Evolutionary conservation across 2,329 filamentous ascomycete species (phyloP).

Genomic region (Fusarium sp.): DNA sequence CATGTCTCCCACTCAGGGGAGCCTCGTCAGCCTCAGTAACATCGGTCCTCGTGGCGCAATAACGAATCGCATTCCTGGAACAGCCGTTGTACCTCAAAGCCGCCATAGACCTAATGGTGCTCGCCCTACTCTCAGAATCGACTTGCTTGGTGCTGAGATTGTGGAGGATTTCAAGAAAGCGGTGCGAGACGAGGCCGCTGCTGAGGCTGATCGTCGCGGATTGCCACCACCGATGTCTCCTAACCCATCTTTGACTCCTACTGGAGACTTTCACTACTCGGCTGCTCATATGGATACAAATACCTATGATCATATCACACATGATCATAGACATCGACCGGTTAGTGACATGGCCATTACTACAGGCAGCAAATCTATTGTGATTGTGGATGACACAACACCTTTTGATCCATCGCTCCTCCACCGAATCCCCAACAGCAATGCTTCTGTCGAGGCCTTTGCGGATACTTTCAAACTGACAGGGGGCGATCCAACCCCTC

Average conservation of each 20-base stretch:
- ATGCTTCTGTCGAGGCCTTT: slow-evolving; percentile 65
- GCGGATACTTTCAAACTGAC: slow-evolving; percentile 62
- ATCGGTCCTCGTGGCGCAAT: slow-evolving; percentile 65
- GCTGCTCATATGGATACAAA: slow-evolving; percentile 57
- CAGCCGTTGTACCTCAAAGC: slow-evolving; percentile 69
- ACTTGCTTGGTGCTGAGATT: slow-evolving; percentile 82
- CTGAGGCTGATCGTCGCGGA: slow-evolving; percentile 47
- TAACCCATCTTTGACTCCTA: slow-evolving; percentile 45
- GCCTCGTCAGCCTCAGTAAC: slow-evolving; percentile 60
- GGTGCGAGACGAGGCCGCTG: slow-evolving; percentile 72
- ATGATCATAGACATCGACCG: slow-evolving; percentile 54
- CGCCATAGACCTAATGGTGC: slow-evolving; percentile 57
- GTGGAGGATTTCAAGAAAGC: slow-evolving; percentile 83
- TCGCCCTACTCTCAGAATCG: slow-evolving; percentile 74
- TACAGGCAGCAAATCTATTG: slow-evolving; percentile 86
- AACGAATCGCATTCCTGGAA: slow-evolving; percentile 69
- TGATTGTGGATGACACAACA: slow-evolving; percentile 81
- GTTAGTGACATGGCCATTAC: slow-evolving; percentile 72
- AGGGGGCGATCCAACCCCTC: slow-evolving; percentile 68
- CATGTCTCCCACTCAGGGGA: slow-evolving; percentile 58
- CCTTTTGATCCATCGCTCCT: slow-evolving; percentile 63
- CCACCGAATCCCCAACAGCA: slow-evolving; percentile 58
- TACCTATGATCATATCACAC: slow-evolving; percentile 51
- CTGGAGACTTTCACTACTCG: slow-evolving; percentile 56
- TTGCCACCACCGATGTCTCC: slow-evolving; percentile 29